Evolutionary conservation across 805 yeast species (phyloP).

Genomic region (Teunomyces funiuensis): DNA sequence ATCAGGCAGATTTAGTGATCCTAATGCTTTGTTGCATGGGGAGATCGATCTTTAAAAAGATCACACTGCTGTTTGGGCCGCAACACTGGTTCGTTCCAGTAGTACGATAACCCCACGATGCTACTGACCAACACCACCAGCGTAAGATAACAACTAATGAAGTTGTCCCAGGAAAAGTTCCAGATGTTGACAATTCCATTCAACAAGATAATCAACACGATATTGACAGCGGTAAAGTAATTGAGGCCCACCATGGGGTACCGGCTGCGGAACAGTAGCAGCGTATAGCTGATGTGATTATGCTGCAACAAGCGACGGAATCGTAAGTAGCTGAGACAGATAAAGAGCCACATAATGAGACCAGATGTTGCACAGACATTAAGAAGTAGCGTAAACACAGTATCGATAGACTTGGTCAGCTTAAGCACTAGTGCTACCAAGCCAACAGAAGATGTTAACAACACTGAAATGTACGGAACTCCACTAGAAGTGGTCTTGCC

Average conservation of each 20-base stretch:
- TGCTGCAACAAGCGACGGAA: slow-evolving; percentile 9
- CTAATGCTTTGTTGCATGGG: too few species aligned
- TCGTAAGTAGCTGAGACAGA: slow-evolving; percentile 18
- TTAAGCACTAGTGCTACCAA: slow-evolving; percentile 18
- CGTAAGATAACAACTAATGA: slow-evolving; percentile 6
- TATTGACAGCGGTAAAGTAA: slow-evolving; percentile 17
- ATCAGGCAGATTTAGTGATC: too few species aligned
- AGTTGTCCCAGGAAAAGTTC: slow-evolving; percentile 16
- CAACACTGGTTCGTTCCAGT: slow-evolving; percentile 7
- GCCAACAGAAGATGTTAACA: slow-evolving; percentile 21
- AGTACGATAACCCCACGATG: background rate
- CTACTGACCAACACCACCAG: background rate
- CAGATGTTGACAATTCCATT: slow-evolving; percentile 19
- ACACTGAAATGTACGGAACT: slow-evolving; percentile 20
- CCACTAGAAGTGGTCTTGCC: slow-evolving; percentile 9
- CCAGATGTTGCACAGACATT: slow-evolving; percentile 27
- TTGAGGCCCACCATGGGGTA: slow-evolving; percentile 10
- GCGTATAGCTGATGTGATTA: background rate
- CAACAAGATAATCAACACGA: slow-evolving; percentile 14
- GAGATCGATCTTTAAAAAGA: slow-evolving; percentile 2
- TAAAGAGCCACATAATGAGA: slow-evolving; percentile 27
- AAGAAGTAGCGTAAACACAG: slow-evolving; percentile 17
- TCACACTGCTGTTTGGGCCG: background rate
- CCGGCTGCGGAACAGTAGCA: slow-evolving; percentile 9
- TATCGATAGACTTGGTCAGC: slow-evolving; percentile 15